These are phyloP conservation scores for Peronospora tabacina DNA, from an alignment of 352 stramenopile genomes.

Conservation along the genomic window DNA sequence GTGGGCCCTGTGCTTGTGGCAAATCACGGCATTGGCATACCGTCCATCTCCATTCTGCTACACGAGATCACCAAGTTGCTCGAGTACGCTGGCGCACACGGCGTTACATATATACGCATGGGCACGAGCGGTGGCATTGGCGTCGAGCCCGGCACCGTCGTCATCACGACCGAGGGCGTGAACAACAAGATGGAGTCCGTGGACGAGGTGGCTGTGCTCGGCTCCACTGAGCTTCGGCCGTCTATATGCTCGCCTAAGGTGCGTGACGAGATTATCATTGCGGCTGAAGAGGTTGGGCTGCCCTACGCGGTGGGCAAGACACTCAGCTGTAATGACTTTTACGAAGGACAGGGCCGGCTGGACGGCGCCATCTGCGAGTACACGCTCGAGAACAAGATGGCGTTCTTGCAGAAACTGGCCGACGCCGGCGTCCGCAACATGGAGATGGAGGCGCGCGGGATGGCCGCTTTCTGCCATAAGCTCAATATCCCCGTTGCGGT, in stretches of 20 bases:
- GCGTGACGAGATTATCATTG: constrained; percentile 41
- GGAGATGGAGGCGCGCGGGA: constrained; percentile 73
- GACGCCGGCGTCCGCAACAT: constrained; percentile 71
- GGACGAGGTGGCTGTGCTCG: constrained; percentile 58
- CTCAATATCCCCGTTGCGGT: constrained; percentile 68
- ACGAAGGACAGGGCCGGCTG: constrained; percentile 76
- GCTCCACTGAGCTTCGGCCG: constrained; percentile 40
- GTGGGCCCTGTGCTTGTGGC: constrained; percentile 68
- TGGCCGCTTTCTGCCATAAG: constrained; percentile 71
- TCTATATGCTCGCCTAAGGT: constrained; percentile 52
- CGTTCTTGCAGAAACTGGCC: constrained; percentile 49
- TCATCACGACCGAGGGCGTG: constrained; percentile 74
- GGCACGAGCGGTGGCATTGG: constrained; percentile 72
- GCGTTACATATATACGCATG: constrained; percentile 70
- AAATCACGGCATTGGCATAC: constrained; percentile 78
- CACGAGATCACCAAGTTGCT: constrained; percentile 83
- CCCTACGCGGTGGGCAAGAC: constrained; percentile 73
- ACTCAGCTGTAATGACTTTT: constrained; percentile 81
- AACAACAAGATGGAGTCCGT: constrained; percentile 73
- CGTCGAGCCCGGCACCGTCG: constrained; percentile 68
- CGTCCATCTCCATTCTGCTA: constrained; percentile 72
- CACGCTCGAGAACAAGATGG: constrained; percentile 68
- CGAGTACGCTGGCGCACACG: constrained; percentile 52
- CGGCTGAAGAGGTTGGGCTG: constrained; percentile 41
- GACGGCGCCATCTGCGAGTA: constrained; percentile 79